Conservation (phyloP, 495 filamentous ascomycete genomes). For the Peziza echinospora region DNA sequence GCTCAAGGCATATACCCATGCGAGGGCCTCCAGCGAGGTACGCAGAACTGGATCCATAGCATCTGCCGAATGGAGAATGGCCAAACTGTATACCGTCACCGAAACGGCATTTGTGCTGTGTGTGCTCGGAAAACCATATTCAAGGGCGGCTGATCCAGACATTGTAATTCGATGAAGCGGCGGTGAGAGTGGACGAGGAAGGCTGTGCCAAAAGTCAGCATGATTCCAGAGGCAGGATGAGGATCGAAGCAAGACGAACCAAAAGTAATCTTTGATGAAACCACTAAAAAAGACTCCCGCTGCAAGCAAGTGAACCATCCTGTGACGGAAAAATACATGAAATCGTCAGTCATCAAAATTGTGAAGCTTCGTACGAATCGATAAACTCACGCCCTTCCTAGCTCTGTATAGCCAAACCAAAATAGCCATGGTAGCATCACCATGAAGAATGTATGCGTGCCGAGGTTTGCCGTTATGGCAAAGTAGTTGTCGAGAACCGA, state of each 20-base stretch:
- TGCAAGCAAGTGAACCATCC: constrained; percentile 73
- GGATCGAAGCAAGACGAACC: constrained; percentile 25
- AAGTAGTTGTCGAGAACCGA: constrained; percentile 85
- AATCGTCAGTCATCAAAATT: no score
- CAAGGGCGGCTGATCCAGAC: constrained; percentile 81
- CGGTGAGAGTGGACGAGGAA: constrained; percentile 85
- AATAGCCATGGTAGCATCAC: constrained; percentile 76
- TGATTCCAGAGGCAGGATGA: no score
- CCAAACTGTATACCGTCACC: constrained; percentile 64
- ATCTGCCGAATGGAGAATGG: constrained; percentile 35
- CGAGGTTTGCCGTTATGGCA: constrained; percentile 85
- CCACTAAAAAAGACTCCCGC: constrained; percentile 82
- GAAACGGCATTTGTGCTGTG: constrained; percentile 95
- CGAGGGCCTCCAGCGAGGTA: constrained; percentile 31
- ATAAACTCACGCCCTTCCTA: constrained; percentile 71
- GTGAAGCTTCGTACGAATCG: no score
- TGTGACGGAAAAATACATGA: no score
- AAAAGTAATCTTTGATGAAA: constrained; percentile 82
- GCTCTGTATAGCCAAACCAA: constrained; percentile 69
- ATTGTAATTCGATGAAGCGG: constrained; percentile 88
- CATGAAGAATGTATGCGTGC: constrained; percentile 99
- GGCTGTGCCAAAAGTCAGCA: no score
- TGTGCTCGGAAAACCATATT: constrained; percentile 93
- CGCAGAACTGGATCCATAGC: constrained; percentile 21
- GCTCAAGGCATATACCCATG: constrained; percentile 69